Base-by-base conservation (phyloP, 1,284 basidiomycete genomes). In the Tilletiopsis washingtonensis region DNA sequence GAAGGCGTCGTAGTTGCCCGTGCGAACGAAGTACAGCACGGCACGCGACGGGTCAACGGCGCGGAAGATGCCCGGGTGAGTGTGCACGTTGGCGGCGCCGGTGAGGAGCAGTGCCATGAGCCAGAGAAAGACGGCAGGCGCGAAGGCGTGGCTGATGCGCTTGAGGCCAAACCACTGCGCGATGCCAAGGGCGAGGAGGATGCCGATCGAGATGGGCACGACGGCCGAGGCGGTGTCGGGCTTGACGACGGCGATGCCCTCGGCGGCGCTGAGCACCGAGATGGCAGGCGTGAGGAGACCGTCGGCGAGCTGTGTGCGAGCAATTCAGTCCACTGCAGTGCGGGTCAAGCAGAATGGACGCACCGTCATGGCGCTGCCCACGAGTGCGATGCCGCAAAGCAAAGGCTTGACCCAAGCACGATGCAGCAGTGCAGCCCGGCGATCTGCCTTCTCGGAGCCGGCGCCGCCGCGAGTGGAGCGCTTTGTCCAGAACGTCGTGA, bases 1-100 rank as follows among this genome's bases (percentile, higher is more conserved):
- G 2, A 85, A 77, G 3, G 80, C 62, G 53, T 82, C 80, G 51
- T 81, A 84, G 52, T 83, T 71, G 45, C 74, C 75, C 2, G 82
- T 84, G 6, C 83, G 78, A 1, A 83, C 80, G 54, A 85, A 85
- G 7, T 80, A 81, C 64, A 83, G 71, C 15, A 84, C 70, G 0
- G 82, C 82, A 5, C 82, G 76, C 7, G 81, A 82, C 0, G 83
- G 83, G 61, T 85, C 83, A 53, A 81, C 79, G 0, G 83, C 82
- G 6, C 82, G 77, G 64, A 82, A 82, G 17, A 84, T 80, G 0
- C 77, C 81, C 5, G 83, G 82, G 57, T 76, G 75, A 26, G 59
- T 66, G 3, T 75, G 76, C 47, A 82, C 78, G 61, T 84, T 84
- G 73, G 77, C 77, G 32, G 83, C 81, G 0, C 83, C 83, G 3